phyloP scores from a whole-genome alignment of 345 rosid genomes.

The Isatis tinctoria region DNA sequence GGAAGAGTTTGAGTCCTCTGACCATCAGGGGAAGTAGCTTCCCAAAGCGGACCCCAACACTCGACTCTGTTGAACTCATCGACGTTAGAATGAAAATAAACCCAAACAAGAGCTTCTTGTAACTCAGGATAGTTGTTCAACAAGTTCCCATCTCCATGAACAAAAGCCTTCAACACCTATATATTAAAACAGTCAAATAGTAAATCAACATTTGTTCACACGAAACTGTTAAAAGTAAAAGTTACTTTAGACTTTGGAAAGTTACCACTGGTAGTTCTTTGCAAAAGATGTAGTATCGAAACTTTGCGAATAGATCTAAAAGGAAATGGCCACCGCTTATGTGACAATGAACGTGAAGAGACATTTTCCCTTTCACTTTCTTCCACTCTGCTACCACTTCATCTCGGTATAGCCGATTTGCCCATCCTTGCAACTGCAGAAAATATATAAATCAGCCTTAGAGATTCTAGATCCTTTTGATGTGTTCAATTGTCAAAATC shows the following conservation, averaged over 20 bases:
- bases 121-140: conserved; percentile 73
- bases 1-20: conserved; percentile 18
- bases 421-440: conserved; percentile 99
- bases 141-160: conserved; percentile 81
- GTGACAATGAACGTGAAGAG: conserved; percentile 96
- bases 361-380: conserved; percentile 89
- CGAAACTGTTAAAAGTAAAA: background rate
- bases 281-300: conserved; percentile 85
- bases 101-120: conserved; percentile 84
- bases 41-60: conserved; percentile 87
- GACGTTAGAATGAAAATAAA: conserved; percentile 82
- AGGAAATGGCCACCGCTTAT: conserved; percentile 95
- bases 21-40: conserved; percentile 38
- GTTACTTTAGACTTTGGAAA: background rate
- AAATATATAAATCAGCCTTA: too few species aligned
- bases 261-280: conserved; percentile 93
- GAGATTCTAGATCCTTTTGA: too few species aligned
- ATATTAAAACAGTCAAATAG: background rate
- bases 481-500: too few species aligned
- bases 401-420: conserved; percentile 76
- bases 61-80: conserved; percentile 74
- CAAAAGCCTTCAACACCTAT: conserved; percentile 82
- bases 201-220: background rate
- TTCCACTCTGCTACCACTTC: conserved; percentile 99
- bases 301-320: conserved; percentile 57